Base-by-base conservation (phyloP, 768 basidiomycete species). In the Daedaleopsis sinensis region DNA sequence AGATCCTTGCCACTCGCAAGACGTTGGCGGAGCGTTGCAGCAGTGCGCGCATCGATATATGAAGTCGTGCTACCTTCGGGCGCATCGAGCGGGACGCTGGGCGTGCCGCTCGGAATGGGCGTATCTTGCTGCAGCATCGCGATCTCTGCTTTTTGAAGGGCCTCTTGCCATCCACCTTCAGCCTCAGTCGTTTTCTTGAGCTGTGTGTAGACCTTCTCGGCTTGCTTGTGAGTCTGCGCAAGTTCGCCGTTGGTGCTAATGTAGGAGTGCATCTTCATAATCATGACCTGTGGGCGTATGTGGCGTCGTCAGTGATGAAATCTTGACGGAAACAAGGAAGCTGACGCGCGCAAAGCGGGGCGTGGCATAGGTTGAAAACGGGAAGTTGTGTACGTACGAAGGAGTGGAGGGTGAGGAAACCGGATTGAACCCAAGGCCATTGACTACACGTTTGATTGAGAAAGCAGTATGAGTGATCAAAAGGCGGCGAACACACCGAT, bases 401-500 rank as follows among this genome's bases (percentile, higher is more conserved):
- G 10, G 91, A 87, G 71, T 98, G 96, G 52, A 94, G 74, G 0
- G 91, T 96, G 52, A 95, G 77, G 73, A 91, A 96, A 7, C 93
- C 94, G 6, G 91, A 92, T 71, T 98, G 96, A 6, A 98, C 96
- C 96, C 96, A 98, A 38, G 94, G 94, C 96, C 96, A 98, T 68
- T 94, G 83, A 53, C 94, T 91, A 61, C n/a, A 46, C 6, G 36
- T 11, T 52, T 10, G 18, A 47, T 12, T 59, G 9, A 46, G 37
- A 52, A 32, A 19, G 44, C n/a, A 10, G 37, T 32, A 18, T 46
- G 36, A 47, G 55, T 18, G 24, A 2, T 7, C 42, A 48, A 48
- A 15, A 36, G 32, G 24, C 36, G 19, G 15, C 23, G 7, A 32
- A 55, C 79, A 58, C 62, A 86, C 91, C 90, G 77, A 66, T 96